A percentile compares a stretch with the other conserved stretches of the same genome.
Conservation (phyloP, 176 grass and related monocot genomes). For the Oryza nivara region DNA sequence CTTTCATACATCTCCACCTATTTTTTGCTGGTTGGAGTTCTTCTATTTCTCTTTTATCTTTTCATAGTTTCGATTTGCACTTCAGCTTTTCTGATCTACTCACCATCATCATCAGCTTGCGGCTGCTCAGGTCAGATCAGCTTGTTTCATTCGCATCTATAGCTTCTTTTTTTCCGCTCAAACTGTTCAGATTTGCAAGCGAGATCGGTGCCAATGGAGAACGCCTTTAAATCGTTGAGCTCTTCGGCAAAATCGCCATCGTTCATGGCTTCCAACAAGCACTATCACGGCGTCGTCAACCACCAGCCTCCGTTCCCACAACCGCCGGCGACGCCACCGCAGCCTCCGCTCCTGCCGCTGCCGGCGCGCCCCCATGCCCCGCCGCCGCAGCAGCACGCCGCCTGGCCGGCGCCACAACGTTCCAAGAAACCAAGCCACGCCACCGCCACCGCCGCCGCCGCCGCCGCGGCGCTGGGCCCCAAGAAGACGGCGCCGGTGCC, state of each 20-base stretch:
- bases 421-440: conserved; percentile 41
- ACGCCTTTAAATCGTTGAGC: conserved; percentile 44
- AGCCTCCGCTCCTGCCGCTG: conserved; percentile 64
- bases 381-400: conserved; percentile 22
- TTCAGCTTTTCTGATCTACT: background rate
- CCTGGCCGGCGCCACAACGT: background rate
- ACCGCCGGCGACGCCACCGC: conserved; percentile 24
- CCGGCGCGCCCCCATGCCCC: conserved; percentile 26
- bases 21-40: conserved; percentile 24
- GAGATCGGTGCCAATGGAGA: conserved; percentile 28
- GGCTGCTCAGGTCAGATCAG: background rate
- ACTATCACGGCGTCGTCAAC: background rate
- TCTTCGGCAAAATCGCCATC: background rate
- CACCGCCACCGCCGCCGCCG: background rate
- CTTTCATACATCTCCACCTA: background rate
- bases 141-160: background rate
- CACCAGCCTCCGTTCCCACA: conserved; percentile 34
- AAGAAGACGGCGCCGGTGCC: conserved; percentile 18
- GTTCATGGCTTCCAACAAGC: conserved; percentile 22
- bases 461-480: background rate
- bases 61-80: background rate
- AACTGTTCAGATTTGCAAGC: background rate
- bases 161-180: background rate
- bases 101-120: too few relatives aligned
- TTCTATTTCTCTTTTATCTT: background rate